Conservation (phyloP, 306 rosid genomes). For the Quercus agrifolia region DNA sequence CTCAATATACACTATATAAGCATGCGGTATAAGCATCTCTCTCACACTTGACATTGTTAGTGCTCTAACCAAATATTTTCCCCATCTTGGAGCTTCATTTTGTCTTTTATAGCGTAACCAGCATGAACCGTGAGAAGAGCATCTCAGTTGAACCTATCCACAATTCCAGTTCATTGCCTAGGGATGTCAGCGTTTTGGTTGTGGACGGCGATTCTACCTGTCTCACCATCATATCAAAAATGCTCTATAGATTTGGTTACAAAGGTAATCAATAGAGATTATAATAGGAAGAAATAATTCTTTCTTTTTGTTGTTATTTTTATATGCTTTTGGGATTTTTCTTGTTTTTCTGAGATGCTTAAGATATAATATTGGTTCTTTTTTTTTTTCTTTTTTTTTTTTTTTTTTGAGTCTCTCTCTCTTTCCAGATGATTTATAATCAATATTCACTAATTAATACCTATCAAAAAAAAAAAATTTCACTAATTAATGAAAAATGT, state of each 20-base stretch:
- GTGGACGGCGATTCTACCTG: conserved; percentile 32
- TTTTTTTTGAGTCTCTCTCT: too few species aligned
- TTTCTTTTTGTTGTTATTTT: background rate
- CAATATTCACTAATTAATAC: too few species aligned
- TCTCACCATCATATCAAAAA: conserved; percentile 25
- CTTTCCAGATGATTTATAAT: too few species aligned
- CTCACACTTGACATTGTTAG: background rate
- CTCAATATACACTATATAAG: background rate
- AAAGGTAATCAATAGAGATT: conserved; percentile 38
- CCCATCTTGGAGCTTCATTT: too few species aligned
- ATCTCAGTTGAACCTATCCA: background rate
- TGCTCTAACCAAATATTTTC: conserved; percentile 1
- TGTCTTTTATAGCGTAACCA: background rate
- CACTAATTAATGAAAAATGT: too few species aligned
- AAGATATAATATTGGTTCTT: too few species aligned
- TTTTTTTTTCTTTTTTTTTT: too few species aligned
- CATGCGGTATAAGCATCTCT: background rate
- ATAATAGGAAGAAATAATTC: background rate
- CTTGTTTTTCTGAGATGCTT: background rate
- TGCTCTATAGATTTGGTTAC: conserved; percentile 35
- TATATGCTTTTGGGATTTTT: conserved; percentile 4
- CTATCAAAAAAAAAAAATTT: too few species aligned
- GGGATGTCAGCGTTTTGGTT: conserved; percentile 33
- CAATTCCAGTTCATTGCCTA: background rate
- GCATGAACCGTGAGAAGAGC: conserved; percentile 1